Evolutionary conservation across 2,329 filamentous ascomycete species (phyloP), one percentile per base, ranked within the genome.

Genomic region (Berkeleyomyces basicola): DNA sequence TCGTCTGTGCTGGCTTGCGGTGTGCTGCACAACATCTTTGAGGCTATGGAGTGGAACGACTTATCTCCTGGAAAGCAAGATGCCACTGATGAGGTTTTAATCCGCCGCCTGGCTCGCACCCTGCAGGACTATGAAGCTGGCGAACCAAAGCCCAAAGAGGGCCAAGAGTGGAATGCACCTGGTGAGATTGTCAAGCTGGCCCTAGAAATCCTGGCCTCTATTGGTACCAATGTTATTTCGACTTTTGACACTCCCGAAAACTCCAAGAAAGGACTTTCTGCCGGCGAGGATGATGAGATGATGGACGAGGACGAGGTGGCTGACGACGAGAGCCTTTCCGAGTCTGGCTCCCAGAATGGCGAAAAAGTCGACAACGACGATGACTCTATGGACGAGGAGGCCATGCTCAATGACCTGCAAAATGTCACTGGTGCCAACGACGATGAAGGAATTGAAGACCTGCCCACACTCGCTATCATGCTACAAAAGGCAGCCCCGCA

Each of bases 361-460:
- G 51, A 55, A 37, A 72, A 72, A 9, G 72, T 70, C 3, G 75
- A 74, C 2, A 74, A 74, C 4, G 73, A 70, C 1, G 75, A 78
- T 2, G 76, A 79, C n/a, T 79, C 81, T 63, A 81, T 82, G 76
- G 75, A 78, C 61, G 73, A 79, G 36, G 80, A 80, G 59, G 79
- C 79, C 59, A 78, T 85, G 65, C 76, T 81, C 64, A 81, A 79
- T 37, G 84, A 87, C 68, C 84, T 87, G 80, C 82, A 82, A 3
- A 77, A 81, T 71, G 82, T 87, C 1, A 80, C 80, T 0, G 81
- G 79, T 2, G 74, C 68, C 36, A 68, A 71, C 9, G 72, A 69
- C 67, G 61, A 73, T 53, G 67, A 67, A 59, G 68, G 72, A 49
- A 74, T 81, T 58, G 75, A 81, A 65, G 77, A 82, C 66, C 70